Evolutionary conservation across 192 early-diverging fungal genomes (phyloP), one percentile per base, ranked within the genome.

Genomic region (Spinellus fusiger): DNA sequence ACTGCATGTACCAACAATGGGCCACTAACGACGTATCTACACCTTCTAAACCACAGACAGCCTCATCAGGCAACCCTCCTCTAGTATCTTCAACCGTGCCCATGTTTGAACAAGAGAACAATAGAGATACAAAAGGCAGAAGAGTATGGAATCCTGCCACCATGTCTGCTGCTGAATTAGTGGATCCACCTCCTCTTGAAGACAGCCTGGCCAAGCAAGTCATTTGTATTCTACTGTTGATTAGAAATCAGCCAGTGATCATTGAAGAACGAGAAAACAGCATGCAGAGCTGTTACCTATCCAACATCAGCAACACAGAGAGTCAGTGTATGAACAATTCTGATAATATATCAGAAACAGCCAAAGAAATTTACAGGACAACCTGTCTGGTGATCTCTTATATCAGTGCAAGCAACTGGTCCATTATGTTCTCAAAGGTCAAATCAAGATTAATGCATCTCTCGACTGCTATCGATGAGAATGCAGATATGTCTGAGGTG

Each of bases 321-420:
- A 51, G 47, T 4, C 47, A 47, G 13, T 31, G 49, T 35, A 69
- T 69, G 10, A 67, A 38, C 2, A 54, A 10, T 26, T n/a, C 16
- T 22, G 29, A 50, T 31, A 51, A 38, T 13, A 34, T 32, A 10
- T 54, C 31, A 25, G 29, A 40, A 23, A 33, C 61, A 22, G 23
- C 56, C 12, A n/a, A 35, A 18, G 89, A 90, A 51, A 86, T 89
- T 54, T 87, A 86, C 60, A 87, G 87, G 56, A 81, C 85, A 1
- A 89, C 93, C 4, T 86, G 89, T 31, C 69, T 85, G 8, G 78
- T 95, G 26, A 77, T 93, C 29, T 87, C 81, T 69, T 95, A 86
- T 70, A 77, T 96, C 29, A 90, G 89, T 49, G 88, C 91, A 10
- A 82, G 88, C 22, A 96, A 95, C 73, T 96, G 93, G 93, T 66